These are phyloP conservation scores for Eragrostis nindensis DNA, from an alignment of 176 grass and related monocot species.

Conservation along the genomic window DNA sequence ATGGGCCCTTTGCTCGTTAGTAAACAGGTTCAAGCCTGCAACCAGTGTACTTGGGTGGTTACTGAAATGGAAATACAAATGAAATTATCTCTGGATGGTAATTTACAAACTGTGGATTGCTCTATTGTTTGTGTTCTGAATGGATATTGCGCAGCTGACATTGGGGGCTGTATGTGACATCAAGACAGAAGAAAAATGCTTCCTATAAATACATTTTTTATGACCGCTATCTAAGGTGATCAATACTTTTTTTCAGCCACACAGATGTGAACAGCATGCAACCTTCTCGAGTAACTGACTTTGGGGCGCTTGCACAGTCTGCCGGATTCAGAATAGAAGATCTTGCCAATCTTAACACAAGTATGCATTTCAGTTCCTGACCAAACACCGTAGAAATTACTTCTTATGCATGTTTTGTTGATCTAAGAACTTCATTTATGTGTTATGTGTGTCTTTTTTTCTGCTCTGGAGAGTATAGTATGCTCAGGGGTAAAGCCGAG, in stretches of 20 bases:
- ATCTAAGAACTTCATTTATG: not conserved
- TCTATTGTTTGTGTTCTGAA: conserved; percentile 10
- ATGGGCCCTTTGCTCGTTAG: conserved; percentile 22
- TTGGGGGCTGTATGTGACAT: not conserved
- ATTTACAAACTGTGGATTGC: not conserved
- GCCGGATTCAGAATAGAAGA: conserved; percentile 68
- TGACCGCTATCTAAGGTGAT: conserved; percentile 2
- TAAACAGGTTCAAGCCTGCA: not conserved
- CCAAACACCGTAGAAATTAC: not conserved
- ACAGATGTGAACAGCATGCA: conserved; percentile 66
- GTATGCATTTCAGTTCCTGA: conserved; percentile 54
- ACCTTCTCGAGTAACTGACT: conserved; percentile 60
- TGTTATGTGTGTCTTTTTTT: not conserved
- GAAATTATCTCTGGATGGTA: not conserved
- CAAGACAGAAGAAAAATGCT: not conserved
- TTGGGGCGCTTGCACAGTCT: conserved; percentile 62
- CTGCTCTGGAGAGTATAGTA: not conserved
- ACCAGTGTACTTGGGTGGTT: conserved; percentile 21
- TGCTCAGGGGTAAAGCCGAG: too few relatives aligned
- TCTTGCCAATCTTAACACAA: conserved; percentile 53
- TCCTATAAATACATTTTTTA: conserved; percentile 10
- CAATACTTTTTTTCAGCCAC: conserved; percentile 43
- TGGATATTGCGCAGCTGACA: not conserved
- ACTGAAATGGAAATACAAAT: not conserved
- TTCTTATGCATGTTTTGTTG: too few relatives aligned